Conservation (phyloP, 768 basidiomycete genomes). For the Pisolithus albus region DNA sequence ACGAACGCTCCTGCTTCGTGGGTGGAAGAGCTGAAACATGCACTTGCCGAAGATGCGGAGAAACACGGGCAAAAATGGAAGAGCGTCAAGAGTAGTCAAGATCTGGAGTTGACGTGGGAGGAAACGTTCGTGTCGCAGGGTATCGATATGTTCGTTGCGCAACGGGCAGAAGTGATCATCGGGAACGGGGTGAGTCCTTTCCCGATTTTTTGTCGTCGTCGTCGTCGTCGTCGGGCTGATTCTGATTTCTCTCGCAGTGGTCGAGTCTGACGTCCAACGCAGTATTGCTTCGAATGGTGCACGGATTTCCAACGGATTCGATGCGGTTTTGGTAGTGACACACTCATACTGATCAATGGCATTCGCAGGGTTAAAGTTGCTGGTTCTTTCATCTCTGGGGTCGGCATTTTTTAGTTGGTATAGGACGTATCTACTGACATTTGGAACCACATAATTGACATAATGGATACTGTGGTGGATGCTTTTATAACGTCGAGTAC, state of each 20-base stretch:
- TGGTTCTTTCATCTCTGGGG: no score
- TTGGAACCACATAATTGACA: no score
- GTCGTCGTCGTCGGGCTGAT: not conserved
- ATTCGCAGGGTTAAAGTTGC: no score
- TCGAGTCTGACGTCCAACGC: slow-evolving; percentile 38
- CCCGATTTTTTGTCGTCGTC: not conserved
- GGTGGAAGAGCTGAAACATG: slow-evolving; percentile 34
- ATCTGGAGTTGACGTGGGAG: slow-evolving; percentile 36
- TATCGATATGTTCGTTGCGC: slow-evolving; percentile 46
- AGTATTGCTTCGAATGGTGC: slow-evolving; percentile 32
- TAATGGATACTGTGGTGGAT: no score
- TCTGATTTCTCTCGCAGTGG: slow-evolving; percentile 15
- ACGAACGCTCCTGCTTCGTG: slow-evolving; percentile 40
- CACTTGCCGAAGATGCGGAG: slow-evolving; percentile 22
- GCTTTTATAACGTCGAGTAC: no score
- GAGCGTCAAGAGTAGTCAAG: slow-evolving; percentile 35
- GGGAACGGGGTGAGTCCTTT: slow-evolving; percentile 43
- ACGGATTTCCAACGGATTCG: slow-evolving; percentile 20
- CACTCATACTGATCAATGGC: no score
- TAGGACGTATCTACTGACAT: no score
- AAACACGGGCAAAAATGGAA: slow-evolving; percentile 29
- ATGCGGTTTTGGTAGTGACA: slow-evolving; percentile 31
- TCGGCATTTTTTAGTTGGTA: no score
- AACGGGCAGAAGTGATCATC: slow-evolving; percentile 42
- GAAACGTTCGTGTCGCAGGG: slow-evolving; percentile 39